phyloP scores from a whole-genome alignment of 2,329 filamentous ascomycete species.

The Fusarium burgessii region DNA sequence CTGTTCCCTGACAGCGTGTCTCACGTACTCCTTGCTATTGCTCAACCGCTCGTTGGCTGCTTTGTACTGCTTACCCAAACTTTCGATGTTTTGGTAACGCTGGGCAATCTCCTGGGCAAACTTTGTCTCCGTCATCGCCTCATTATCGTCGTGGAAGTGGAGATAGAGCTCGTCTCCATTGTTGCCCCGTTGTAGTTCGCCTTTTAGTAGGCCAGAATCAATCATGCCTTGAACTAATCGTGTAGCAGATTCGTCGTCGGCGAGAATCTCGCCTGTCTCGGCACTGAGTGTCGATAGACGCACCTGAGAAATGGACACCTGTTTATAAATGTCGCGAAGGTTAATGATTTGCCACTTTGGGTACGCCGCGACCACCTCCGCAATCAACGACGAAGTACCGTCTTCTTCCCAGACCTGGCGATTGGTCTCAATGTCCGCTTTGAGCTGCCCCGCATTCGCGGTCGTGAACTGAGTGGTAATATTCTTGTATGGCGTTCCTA shows the following conservation, averaged over 20 bases:
- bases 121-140: constrained; percentile 61
- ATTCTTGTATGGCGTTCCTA: constrained; percentile 77
- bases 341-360: constrained; percentile 80
- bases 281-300: constrained; percentile 64
- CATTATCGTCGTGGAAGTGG: constrained; percentile 60
- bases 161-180: constrained; percentile 61
- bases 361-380: constrained; percentile 76
- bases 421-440: constrained; percentile 72
- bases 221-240: constrained; percentile 68
- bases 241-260: constrained; percentile 58
- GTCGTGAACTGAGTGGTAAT: constrained; percentile 77
- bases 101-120: constrained; percentile 61
- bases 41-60: constrained; percentile 66
- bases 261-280: constrained; percentile 61
- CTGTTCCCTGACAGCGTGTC: constrained; percentile 59
- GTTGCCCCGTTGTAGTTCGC: constrained; percentile 61
- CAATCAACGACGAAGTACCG: constrained; percentile 77
- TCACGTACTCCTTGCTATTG: constrained; percentile 68
- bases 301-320: constrained; percentile 67
- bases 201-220: constrained; percentile 63
- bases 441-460: constrained; percentile 66
- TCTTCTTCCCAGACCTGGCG: constrained; percentile 74
- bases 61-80: constrained; percentile 61
- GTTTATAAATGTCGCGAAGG: constrained; percentile 77
- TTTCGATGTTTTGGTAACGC: constrained; percentile 57